Base-by-base conservation (phyloP, 345 rosid genomes). In the Salix udensis region DNA sequence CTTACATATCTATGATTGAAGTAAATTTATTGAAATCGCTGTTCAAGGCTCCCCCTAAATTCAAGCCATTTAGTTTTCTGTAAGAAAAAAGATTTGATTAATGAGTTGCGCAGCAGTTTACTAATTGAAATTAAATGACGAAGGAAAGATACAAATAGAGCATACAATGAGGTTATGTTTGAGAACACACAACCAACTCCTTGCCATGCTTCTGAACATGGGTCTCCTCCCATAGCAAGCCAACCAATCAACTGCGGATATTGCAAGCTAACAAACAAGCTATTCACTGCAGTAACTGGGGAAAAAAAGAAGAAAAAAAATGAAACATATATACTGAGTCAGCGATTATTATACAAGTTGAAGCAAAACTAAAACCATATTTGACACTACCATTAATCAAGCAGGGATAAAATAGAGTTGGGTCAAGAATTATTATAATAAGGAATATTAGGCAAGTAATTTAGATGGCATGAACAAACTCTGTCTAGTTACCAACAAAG, bases 201-300 rank as follows among this genome's bases (percentile, higher is more conserved):
- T 83, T 90, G 84, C 99, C 99, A 96, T 68, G 65, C 60, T 55
- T 93, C 97, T 67, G 87, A 87, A 80, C 99, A 96, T 8, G 99
- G 98, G 80, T 96, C 99, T 80, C 99, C 99, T 80, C 98, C 98
- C 74, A 85, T 77, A 61, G 93, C 77, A 75, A 81, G 60, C 99
- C 99, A 96, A 65, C 86, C 89, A 30, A 12, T 55, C 67, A 93
- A 80, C 70, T 91, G 87, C 23, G 97, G 97, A 39, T 82, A 83
- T 19, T 91, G 91, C 84, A 96, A 80, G 50, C 91, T 81, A 21
- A 86, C 61, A 55, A 78, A 92, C 74, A 96, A 87, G 83, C 84
- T 79, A 84, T 96, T 92, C 79, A 92, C 81, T 16, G 97, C 99
- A 9, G 81, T 78, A 68, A 91, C 99, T 96, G 88, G 18, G 73